Evolutionary conservation across 495 filamentous ascomycete species (phyloP), one percentile per base, ranked within the genome.

Genomic region (Aspergillus mulundensis): DNA sequence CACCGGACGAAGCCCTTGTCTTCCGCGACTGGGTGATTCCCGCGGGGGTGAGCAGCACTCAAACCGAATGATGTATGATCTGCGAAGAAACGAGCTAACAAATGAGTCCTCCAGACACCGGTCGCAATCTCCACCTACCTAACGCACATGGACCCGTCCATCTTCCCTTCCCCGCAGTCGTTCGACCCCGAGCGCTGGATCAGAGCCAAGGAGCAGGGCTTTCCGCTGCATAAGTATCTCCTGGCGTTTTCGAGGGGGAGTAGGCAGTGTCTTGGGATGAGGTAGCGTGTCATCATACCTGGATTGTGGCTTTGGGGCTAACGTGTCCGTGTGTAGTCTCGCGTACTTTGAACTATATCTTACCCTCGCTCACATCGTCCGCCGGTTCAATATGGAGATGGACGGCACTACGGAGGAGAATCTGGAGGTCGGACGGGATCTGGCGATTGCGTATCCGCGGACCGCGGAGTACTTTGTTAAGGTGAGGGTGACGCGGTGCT

Each of bases 111-210:
- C 3, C 14, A 59, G 57, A 76, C 71, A 14, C 68, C 74, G 6
- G 64, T 79, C 23, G 67, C 71, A 49, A 72, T 73, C 63, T 69
- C 70, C 15, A 58, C 60, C 4, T 70, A 68, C 40, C 66, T 71
- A 28, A 58, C 74, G 23, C 76, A 78, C 58, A 66, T 61, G 46
- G 65, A 77, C 52, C 61, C 72, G 39, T 52, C 50, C 7, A 41
- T 79, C 23, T 81, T 77, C 55, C 74, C 74, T 0, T 48, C 73
- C n/a, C 67, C 75, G 1, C 28, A 68, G 1, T 49, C 59, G 7
- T 80, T 75, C 63, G 54, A 63, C n/a, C 77, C 77, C 0, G 67
- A 74, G 7, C 67, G 77, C n/a, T 81, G 71, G 71, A 57, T 79
- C 18, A 45, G 68, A 20, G 53, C 55, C 5, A 28, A 34, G 30